Conservation (phyloP, 352 stramenopile species). For the Phytophthora hibernalis region DNA sequence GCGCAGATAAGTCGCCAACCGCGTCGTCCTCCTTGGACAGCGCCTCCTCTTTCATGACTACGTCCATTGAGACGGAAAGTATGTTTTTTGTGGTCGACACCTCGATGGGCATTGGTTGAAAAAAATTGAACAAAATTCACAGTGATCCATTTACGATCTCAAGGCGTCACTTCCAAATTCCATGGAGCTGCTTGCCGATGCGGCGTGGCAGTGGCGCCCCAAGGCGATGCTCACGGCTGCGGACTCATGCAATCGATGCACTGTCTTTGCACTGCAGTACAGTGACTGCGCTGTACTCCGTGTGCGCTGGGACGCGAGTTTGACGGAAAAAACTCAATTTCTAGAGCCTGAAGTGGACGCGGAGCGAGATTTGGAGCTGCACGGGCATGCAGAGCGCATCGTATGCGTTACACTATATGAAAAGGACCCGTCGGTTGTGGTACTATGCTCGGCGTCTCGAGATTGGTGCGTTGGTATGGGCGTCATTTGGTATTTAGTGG, state of each 20-base stretch:
- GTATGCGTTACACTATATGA: conserved; percentile 44
- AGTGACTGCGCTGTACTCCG: conserved; percentile 55
- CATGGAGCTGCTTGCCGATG: conserved; percentile 49
- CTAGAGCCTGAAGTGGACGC: conserved; percentile 32
- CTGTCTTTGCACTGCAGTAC: conserved; percentile 58
- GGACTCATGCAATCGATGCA: conserved; percentile 44
- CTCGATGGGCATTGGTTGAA: conserved; percentile 29
- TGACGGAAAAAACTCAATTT: conserved; percentile 2
- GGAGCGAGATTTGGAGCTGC: conserved; percentile 55
- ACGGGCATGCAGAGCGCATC: conserved; percentile 57
- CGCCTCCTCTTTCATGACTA: conserved; percentile 28
- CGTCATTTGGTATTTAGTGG: neutral
- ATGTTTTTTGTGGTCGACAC: conserved; percentile 20
- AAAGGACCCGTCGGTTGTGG: conserved; percentile 24
- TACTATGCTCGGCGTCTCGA: conserved; percentile 66
- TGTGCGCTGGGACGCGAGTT: conserved; percentile 42
- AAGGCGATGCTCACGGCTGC: conserved; percentile 47
- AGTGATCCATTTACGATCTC: conserved; percentile 16
- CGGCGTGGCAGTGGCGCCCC: conserved; percentile 56
- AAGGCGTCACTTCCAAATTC: conserved; percentile 20
- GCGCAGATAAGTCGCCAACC: conserved; percentile 20
- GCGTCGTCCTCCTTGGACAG: conserved; percentile 25
- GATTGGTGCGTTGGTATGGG: conserved; percentile 51
- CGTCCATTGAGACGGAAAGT: conserved; percentile 16
- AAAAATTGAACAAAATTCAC: conserved; percentile 12